These are phyloP conservation scores for Pythium sukuiense DNA, from an alignment of 352 stramenopile genomes.

Conservation along the genomic window DNA sequence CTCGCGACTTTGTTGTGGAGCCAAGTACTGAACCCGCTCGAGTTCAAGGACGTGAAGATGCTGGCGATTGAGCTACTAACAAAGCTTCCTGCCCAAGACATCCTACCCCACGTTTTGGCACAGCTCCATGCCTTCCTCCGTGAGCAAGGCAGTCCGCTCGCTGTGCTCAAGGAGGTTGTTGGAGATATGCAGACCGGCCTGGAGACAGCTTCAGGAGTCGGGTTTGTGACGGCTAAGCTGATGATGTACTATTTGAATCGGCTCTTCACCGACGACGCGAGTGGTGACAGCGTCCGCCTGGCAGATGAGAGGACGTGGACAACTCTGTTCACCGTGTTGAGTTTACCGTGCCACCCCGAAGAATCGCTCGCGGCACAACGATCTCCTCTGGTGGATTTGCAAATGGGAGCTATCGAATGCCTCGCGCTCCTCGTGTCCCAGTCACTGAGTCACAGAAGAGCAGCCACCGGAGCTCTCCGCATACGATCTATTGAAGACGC, in stretches of 20 bases:
- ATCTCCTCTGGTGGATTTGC: constrained; percentile 54
- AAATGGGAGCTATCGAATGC: constrained; percentile 73
- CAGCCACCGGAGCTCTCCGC: background rate
- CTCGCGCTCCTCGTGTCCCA: constrained; percentile 43
- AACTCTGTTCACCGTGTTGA: constrained; percentile 53
- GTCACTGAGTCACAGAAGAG: background rate
- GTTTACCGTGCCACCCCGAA: constrained; percentile 32
- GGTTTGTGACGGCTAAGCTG: constrained; percentile 61
- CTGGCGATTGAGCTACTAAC: constrained; percentile 52
- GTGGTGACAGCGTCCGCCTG: too few species aligned
- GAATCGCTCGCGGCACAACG: constrained; percentile 24
- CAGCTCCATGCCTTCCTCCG: constrained; percentile 47
- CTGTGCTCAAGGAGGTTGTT: background rate
- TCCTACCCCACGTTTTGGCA: constrained; percentile 44
- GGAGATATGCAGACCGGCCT: background rate
- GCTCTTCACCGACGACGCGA: constrained; percentile 44
- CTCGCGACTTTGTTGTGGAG: constrained; percentile 24
- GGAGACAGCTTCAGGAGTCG: constrained; percentile 18
- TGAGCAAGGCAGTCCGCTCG: constrained; percentile 19
- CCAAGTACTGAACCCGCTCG: constrained; percentile 54
- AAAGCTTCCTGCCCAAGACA: constrained; percentile 33
- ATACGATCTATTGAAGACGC: background rate
- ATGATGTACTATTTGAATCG: constrained; percentile 81
- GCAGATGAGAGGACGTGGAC: constrained; percentile 24
- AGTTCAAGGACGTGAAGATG: constrained; percentile 85